Evolutionary conservation across 139 green algal genomes (phyloP).

Genomic region (Marvania coccoides): DNA sequence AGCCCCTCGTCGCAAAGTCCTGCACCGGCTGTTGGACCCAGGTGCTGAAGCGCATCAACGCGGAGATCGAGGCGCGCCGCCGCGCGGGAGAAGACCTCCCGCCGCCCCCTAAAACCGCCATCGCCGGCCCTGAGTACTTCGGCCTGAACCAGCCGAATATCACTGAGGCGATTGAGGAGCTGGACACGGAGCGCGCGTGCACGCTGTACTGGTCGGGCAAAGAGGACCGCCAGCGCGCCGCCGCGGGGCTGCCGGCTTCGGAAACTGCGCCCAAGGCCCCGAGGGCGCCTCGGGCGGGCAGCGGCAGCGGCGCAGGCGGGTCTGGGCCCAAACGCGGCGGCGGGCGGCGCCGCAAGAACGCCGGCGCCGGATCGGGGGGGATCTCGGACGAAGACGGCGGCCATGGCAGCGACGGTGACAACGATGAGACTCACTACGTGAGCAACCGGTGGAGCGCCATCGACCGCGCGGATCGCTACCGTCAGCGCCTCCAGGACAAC

Average conservation of each 20-base stretch:
- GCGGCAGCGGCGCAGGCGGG: background rate
- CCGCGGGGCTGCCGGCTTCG: conserved; percentile 24
- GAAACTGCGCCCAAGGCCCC: background rate
- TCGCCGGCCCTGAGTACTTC: conserved; percentile 93
- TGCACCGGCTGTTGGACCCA: conserved; percentile 85
- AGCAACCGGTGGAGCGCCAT: conserved; percentile 64
- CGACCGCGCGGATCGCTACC: conserved; percentile 58
- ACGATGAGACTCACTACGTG: conserved; percentile 35
- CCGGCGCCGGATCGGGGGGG: background rate
- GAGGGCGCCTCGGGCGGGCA: background rate
- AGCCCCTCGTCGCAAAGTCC: conserved; percentile 72
- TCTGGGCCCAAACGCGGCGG: background rate
- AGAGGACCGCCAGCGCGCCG: conserved; percentile 32
- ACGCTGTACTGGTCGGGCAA: conserved; percentile 70
- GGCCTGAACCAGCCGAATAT: conserved; percentile 78
- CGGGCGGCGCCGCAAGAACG: background rate
- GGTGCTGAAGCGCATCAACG: conserved; percentile 87
- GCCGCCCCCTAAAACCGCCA: conserved; percentile 82
- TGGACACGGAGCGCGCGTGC: conserved; percentile 64
- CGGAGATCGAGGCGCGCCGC: conserved; percentile 60
- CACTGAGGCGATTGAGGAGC: conserved; percentile 61
- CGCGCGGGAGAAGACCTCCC: conserved; percentile 72
- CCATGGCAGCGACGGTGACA: conserved; percentile 10
- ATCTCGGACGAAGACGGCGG: conserved; percentile 1
- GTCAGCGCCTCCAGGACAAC: conserved; percentile 48